Evolutionary conservation across 2,329 filamentous ascomycete genomes (phyloP), one percentile per base, ranked within the genome.

Genomic region (Spiromastix sp.): DNA sequence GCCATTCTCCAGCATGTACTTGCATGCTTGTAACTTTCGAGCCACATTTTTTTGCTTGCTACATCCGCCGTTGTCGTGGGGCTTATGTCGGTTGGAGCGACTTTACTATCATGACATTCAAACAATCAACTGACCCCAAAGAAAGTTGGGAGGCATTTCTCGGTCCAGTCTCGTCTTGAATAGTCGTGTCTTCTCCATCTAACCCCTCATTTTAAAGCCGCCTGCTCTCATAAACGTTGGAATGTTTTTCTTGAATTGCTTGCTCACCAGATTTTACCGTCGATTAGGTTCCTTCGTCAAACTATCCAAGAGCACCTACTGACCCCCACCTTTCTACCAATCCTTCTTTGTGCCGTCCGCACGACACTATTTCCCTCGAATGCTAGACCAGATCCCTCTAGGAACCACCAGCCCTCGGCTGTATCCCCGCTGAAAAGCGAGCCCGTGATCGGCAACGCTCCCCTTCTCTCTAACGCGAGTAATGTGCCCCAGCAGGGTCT

Each of bases 361-460:
- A 76, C 74, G 49, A 74, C 82, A 41, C 67, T 96, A 37, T 96
- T 95, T 56, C 89, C 91, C 46, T 81, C 34, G 9, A 45, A 43
- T 38, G 26, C 41, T 13, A 34, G 32, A 34, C 32, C 38, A 18
- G 35, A 27, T 24, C 28, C 24, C 31, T 22, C 15, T 30, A 15
- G 9, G 17, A 36, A 30, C 34, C 21, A 7, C 21, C 21, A 24
- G n/a, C 21, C 7, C n/a, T n/a, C 21, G n/a, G 7, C n/a, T 7
- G 7, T 24, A 24, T n/a, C 7, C 7, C 7, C 7, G 21, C 21
- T 24, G 7, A 24, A 7, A n/a, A n/a, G 21, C 21, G n/a, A 24
- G 41, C 41, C 42, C 42, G 39, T 42, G 42, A 48, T 46, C 42
- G 45, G 41, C 39, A 38, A 40, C 26, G 39, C 41, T 34, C 30